These are phyloP conservation scores for Penicillium italicum DNA, from an alignment of 2,329 filamentous ascomycete species.

Conservation along the genomic window DNA sequence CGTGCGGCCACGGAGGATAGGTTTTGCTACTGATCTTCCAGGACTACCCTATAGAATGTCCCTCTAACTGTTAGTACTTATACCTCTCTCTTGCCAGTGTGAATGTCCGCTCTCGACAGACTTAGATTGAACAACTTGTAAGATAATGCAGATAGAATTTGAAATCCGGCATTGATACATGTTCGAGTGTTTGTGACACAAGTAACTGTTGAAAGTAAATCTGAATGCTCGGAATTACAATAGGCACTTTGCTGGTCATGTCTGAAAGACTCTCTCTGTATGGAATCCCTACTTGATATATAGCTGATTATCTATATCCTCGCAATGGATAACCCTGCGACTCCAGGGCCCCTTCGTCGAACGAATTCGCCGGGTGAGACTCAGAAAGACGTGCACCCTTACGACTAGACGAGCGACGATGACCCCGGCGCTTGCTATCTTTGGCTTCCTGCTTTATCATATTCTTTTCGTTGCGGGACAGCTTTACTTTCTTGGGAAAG, in stretches of 20 bases:
- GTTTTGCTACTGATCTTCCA: not conserved
- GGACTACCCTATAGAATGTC: not conserved
- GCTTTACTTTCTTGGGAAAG: constrained; percentile 8
- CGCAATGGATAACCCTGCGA: not conserved
- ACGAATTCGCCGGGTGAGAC: not conserved
- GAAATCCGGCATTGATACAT: no score
- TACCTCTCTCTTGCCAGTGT: no score
- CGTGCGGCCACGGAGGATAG: not conserved
- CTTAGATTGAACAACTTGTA: no score
- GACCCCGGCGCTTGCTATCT: not conserved
- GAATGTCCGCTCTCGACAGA: no score
- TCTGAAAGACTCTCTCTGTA: not conserved
- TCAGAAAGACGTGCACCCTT: not conserved
- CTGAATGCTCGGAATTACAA: not conserved
- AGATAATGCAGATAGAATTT: no score
- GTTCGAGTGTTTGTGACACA: no score
- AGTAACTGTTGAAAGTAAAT: not conserved
- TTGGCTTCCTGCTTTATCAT: constrained; percentile 3
- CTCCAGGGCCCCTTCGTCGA: not conserved
- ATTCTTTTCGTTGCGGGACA: constrained; percentile 7
- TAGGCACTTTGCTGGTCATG: not conserved
- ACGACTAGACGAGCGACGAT: not conserved
- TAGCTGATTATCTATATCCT: not conserved
- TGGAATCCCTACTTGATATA: not conserved
- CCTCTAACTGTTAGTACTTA: no score